Evolutionary conservation across 106 monocot species (phyloP).

Genomic region (Vanilla planifolia): DNA sequence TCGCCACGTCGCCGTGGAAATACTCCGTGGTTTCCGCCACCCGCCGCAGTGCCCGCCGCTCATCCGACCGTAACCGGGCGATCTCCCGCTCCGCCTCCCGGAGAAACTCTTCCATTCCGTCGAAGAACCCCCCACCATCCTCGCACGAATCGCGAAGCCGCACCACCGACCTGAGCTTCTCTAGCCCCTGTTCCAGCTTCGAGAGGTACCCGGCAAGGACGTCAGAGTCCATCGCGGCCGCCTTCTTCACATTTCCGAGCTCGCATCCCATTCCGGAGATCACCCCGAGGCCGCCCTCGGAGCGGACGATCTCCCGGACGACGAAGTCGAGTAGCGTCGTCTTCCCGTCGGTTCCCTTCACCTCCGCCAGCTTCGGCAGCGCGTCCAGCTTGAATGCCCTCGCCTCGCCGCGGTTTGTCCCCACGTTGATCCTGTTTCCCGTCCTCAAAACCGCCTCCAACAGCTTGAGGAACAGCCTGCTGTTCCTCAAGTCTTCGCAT

Average conservation of each 20-base stretch:
- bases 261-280: conserved; percentile 57
- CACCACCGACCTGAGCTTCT: conserved; percentile 47
- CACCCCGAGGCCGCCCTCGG: conserved; percentile 59
- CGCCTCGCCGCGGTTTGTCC: conserved; percentile 64
- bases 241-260: conserved; percentile 79
- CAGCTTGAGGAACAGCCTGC: conserved; percentile 65
- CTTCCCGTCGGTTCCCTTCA: conserved; percentile 67
- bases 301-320: conserved; percentile 68
- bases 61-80: conserved; percentile 36
- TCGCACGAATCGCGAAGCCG: conserved; percentile 40
- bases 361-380: conserved; percentile 63
- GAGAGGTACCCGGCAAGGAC: conserved; percentile 43
- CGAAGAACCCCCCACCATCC: conserved; percentile 44
- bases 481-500: conserved; percentile 66
- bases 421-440: conserved; percentile 77
- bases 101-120: conserved; percentile 53
- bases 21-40: conserved; percentile 74
- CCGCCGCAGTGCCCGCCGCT: conserved; percentile 22
- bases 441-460: conserved; percentile 72
- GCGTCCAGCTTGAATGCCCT: conserved; percentile 81
- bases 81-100: conserved; percentile 49
- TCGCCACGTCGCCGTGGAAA: conserved; percentile 71
- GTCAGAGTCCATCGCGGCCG: conserved; percentile 71
- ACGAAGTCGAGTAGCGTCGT: conserved; percentile 81
- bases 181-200: conserved; percentile 61